Evolutionary conservation across 2,329 filamentous ascomycete genomes (phyloP), one percentile per base, ranked within the genome.

Genomic region (Plectosphaerella cucumerina): DNA sequence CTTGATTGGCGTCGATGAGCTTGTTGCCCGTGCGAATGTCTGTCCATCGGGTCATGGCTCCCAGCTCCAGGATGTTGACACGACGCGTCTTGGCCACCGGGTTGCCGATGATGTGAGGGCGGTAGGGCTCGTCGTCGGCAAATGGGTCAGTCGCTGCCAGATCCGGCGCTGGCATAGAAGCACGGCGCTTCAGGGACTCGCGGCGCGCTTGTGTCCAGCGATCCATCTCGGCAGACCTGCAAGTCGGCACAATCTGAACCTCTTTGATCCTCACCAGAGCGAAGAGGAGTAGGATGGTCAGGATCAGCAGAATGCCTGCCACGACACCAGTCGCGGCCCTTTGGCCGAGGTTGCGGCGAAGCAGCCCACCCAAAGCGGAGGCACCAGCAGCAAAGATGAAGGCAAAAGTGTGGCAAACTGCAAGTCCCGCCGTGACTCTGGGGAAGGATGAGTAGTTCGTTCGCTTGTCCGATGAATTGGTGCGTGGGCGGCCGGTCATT

Each of bases 371-470:
- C 15, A 89, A 73, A 10, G 80, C 82, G 2, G 86, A 89, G 5
- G 86, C 80, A 0, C 78, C 78, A 0, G 87, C 87, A 0, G 87
- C 86, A 46, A 89, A 73, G 20, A 87, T 63, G 63, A 89, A 91
- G 1, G 82, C 85, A 33, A 90, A 66, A 2, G 78, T 77, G 60
- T 92, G 87, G n/a, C 82, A 81, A 9, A 84, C 74, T 23, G 87
- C 87, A 62, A 89, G 84, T 0, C 83, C 89, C 6, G 87, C 85
- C 17, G 78, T 82, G 9, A 91, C 83, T 37, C 88, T 80, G 6
- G 89, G 89, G 56, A 89, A 90, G 1, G 83, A 86, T 0, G 87
- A 89, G 69, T 89, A 91, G 62, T 89, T 89, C 11, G 82, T 90
- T 44, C 72, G 70, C 42, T 75, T 76, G 15, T 68, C 65, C 12